phyloP scores from a whole-genome alignment of 2,329 filamentous ascomycete species.

The Hypoxylon rubiginosum region DNA sequence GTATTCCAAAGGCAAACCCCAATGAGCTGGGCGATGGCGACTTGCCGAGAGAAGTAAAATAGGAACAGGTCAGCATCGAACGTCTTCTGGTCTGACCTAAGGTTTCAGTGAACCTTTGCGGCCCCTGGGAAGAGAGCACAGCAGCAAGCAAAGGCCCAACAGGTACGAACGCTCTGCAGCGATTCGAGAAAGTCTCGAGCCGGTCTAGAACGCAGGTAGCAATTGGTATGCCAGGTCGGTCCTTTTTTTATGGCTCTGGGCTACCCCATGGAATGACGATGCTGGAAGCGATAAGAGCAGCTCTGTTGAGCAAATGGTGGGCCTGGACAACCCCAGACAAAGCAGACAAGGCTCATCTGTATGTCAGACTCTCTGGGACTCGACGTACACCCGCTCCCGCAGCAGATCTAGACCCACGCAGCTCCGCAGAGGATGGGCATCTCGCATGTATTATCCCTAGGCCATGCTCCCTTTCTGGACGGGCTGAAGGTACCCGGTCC shows the following conservation, averaged over 20 bases:
- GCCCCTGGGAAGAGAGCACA: conserved; percentile 22
- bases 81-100: conserved; percentile 42
- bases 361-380: conserved; percentile 35
- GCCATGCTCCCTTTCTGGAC: conserved; percentile 15
- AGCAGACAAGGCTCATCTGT: conserved; percentile 26
- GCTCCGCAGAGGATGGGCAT: conserved; percentile 38
- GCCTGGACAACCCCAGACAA: conserved; percentile 23
- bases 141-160: too few species aligned
- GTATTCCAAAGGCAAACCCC: conserved; percentile 16
- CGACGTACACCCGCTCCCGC: conserved; percentile 28
- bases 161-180: conserved; percentile 34
- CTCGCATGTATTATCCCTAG: conserved; percentile 36
- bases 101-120: conserved; percentile 38
- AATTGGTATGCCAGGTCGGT: conserved; percentile 36
- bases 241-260: conserved; percentile 39
- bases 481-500: conserved; percentile 22
- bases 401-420: conserved; percentile 40
- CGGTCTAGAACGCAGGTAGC: conserved; percentile 40
- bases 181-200: conserved; percentile 30
- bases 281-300: conserved; percentile 33
- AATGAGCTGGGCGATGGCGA: conserved; percentile 30
- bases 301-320: conserved; percentile 20
- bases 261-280: conserved; percentile 23
- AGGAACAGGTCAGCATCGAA: conserved; percentile 40
- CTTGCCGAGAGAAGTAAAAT: conserved; percentile 32